Conservation (phyloP, 2,329 filamentous ascomycete genomes). For the Colletotrichum neosansevieriae region DNA sequence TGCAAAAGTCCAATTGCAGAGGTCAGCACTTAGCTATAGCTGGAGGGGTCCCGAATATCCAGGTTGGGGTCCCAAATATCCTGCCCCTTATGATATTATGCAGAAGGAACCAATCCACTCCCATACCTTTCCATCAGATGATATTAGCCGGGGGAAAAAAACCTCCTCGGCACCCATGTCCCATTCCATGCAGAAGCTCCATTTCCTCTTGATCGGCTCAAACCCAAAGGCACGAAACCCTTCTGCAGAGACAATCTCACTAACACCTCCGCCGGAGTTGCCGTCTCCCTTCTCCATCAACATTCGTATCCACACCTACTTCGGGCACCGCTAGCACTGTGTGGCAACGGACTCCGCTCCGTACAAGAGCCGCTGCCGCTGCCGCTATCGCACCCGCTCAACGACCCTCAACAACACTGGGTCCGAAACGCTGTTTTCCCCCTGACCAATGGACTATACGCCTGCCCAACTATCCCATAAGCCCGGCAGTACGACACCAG, state of each 20-base stretch:
- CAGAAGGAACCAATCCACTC: conserved; percentile 15
- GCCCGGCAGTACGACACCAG: conserved; percentile 74
- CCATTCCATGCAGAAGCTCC: conserved; percentile 48
- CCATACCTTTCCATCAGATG: conserved; percentile 26
- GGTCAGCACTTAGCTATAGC: too few relatives aligned
- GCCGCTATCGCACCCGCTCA: background rate
- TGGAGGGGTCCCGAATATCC: too few relatives aligned
- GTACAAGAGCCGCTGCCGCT: background rate
- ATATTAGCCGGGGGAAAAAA: conserved; percentile 49
- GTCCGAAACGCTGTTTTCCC: conserved; percentile 60
- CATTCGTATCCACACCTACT: conserved; percentile 49
- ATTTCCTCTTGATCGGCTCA: conserved; percentile 66
- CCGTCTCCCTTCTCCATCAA: conserved; percentile 61
- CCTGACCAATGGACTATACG: conserved; percentile 54
- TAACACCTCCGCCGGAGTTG: conserved; percentile 72
- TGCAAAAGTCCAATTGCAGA: too few relatives aligned
- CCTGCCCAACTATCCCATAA: conserved; percentile 72
- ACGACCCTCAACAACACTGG: conserved; percentile 57
- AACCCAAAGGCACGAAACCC: conserved; percentile 74
- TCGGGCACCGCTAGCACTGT: background rate
- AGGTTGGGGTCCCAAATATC: too few relatives aligned
- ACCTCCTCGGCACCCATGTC: conserved; percentile 47
- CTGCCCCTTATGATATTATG: too few relatives aligned
- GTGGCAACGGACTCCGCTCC: background rate
- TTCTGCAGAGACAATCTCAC: conserved; percentile 79